A percentile compares a stretch with the other conserved stretches of the same genome.
phyloP scores from a whole-genome alignment of 306 rosid genomes.

The Pueraria montana region DNA sequence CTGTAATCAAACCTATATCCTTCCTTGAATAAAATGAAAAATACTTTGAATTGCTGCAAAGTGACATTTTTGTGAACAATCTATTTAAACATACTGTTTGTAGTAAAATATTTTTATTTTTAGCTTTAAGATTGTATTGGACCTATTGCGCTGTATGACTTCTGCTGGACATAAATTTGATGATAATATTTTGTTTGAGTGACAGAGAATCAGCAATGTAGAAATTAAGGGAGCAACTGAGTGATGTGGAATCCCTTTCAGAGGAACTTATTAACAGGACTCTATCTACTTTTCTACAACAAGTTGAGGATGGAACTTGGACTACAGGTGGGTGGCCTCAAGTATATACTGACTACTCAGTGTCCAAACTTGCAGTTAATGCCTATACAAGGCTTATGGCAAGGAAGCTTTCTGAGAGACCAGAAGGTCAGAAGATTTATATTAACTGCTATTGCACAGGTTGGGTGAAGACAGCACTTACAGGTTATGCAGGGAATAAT shows the following conservation, averaged over 20 bases:
- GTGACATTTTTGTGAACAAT: background rate
- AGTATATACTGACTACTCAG: conserved; percentile 85
- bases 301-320: conserved; percentile 91
- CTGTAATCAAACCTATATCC: background rate
- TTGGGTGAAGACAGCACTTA: conserved; percentile 87
- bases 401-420: conserved; percentile 61
- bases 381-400: conserved; percentile 82
- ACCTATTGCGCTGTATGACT: background rate
- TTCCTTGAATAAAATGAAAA: conserved; percentile 23
- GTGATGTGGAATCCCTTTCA: conserved; percentile 64
- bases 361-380: conserved; percentile 92
- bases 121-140: background rate
- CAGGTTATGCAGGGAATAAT: conserved; percentile 88
- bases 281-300: conserved; percentile 68
- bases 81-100: background rate
- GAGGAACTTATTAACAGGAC: conserved; percentile 72
- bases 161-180: conserved; percentile 33
- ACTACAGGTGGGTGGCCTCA: conserved; percentile 92
- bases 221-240: conserved; percentile 74
- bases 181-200: conserved; percentile 39
- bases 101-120: background rate
- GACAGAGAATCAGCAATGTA: conserved; percentile 71
- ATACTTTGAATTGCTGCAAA: background rate
- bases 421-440: conserved; percentile 66
- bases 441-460: conserved; percentile 53